A percentile compares a stretch with the other conserved stretches of the same genome.
phyloP scores from a whole-genome alignment of 108 stramenopile genomes.

The Cyclotella cryptica region DNA sequence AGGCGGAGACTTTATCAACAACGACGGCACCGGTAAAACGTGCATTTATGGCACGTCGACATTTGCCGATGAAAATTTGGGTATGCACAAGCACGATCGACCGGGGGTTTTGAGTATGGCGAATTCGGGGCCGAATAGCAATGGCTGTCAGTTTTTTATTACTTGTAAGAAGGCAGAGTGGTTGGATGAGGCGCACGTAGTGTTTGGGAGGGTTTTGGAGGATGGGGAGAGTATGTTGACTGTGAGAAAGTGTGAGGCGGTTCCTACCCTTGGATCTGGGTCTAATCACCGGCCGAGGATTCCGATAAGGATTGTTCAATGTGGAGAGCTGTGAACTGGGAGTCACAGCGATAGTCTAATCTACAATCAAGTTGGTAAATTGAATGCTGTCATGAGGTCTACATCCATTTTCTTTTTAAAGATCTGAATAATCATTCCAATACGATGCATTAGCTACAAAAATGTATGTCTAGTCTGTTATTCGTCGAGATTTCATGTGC shows the following conservation, averaged over 20 bases:
- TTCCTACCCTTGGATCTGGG: conserved; percentile 69
- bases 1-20: conserved; percentile 94
- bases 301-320: conserved; percentile 78
- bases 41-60: conserved; percentile 82
- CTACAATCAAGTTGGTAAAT: too few relatives aligned
- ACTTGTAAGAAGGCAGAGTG: conserved; percentile 93
- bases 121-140: conserved; percentile 92
- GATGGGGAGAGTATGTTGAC: conserved; percentile 88
- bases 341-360: not conserved
- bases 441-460: too few relatives aligned
- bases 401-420: too few relatives aligned
- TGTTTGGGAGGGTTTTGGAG: conserved; percentile 97
- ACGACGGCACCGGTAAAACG: conserved; percentile 92
- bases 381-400: too few relatives aligned
- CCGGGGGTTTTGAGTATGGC: conserved; percentile 95
- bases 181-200: conserved; percentile 94
- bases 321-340: conserved; percentile 76
- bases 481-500: too few relatives aligned
- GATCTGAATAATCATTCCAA: too few relatives aligned
- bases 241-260: conserved; percentile 88
- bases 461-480: too few relatives aligned
- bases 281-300: conserved; percentile 63
- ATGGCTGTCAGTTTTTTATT: conserved; percentile 98
- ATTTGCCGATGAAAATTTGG: conserved; percentile 97
- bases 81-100: conserved; percentile 79